These are phyloP conservation scores for Penicillium fuscoglaucum DNA, from an alignment of 2,329 filamentous ascomycete genomes.

Conservation along the genomic window DNA sequence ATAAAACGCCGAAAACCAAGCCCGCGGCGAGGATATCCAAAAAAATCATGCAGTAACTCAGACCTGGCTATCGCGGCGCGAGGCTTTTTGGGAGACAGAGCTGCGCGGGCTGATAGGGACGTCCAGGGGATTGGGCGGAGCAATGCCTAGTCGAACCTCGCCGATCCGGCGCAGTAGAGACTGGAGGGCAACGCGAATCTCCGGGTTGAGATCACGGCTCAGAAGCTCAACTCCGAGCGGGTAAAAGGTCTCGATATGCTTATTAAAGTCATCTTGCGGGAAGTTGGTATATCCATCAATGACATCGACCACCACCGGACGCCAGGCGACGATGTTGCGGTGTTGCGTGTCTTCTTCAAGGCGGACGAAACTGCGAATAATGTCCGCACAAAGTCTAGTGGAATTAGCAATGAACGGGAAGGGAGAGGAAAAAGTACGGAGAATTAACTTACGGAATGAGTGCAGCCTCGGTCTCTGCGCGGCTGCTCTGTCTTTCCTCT, in stretches of 20 bases:
- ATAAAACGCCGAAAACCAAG: constrained; percentile 12
- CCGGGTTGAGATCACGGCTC: constrained; percentile 74
- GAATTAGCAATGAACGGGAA: neutral
- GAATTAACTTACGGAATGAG: constrained; percentile 67
- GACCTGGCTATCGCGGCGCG: constrained; percentile 33
- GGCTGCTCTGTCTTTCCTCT: constrained; percentile 75
- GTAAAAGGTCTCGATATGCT: constrained; percentile 80
- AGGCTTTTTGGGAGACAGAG: constrained; percentile 36
- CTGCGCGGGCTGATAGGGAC: constrained; percentile 37
- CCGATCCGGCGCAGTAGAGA: constrained; percentile 78
- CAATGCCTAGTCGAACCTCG: constrained; percentile 63
- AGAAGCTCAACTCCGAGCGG: constrained; percentile 81
- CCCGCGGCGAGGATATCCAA: constrained; percentile 32
- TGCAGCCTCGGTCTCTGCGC: constrained; percentile 82
- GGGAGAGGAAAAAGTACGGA: neutral
- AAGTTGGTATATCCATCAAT: constrained; percentile 89
- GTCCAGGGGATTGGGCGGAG: constrained; percentile 30
- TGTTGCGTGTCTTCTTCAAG: constrained; percentile 97
- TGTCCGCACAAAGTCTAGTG: constrained; percentile 78
- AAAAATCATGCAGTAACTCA: constrained; percentile 24
- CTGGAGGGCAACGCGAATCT: constrained; percentile 76
- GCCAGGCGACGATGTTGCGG: constrained; percentile 94
- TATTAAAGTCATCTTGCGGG: constrained; percentile 73
- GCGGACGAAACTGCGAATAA: constrained; percentile 78
- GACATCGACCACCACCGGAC: constrained; percentile 94